Evolutionary conservation across 495 filamentous ascomycete species (phyloP), one percentile per base, ranked within the genome.

Genomic region (Hypoxylon subgilvum): DNA sequence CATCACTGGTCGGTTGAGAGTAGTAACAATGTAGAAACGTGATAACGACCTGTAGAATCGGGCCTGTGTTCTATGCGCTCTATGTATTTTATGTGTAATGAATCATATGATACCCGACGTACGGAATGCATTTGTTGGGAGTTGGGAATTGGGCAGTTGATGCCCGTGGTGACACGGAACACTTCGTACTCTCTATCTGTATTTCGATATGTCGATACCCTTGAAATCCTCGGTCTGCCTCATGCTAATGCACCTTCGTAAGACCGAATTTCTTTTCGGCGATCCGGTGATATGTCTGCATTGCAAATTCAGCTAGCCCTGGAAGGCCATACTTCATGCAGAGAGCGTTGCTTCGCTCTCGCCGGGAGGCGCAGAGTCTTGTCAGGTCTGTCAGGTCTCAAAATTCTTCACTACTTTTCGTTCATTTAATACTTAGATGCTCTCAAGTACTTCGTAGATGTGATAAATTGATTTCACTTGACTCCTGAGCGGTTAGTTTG

Each of bases 331-430:
- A 46, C 25, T 31, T 55, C 23, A 39, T 28, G 52, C 28, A 42
- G n/a, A n/a, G n/a, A n/a, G n/a, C n/a, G n/a, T n/a, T n/a, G n/a
- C n/a, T n/a, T 63, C 52, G 59, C 52, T 48, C 14, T 63, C 41
- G 53, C 59, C 52, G 52, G 6, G 30, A 41, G 52, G 59, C 59
- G 52, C 52, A 57, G 59, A 31, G 2, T 25, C n/a, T n/a, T n/a
- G n/a, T 8, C 41, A 5, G 25, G 5, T 6, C 41, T 14, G 12
- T 30, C 5, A 10, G 10, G 5, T 30, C 27, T 30, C 27, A 10
- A 30, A 22, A 23, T 23, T 22, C 17, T 23, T 41, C 12, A 22
- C 17, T n/a, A 22, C n/a, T n/a, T n/a, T n/a, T n/a, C n/a, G n/a
- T n/a, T n/a, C n/a, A n/a, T n/a, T n/a, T n/a, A n/a, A n/a, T n/a